Evolutionary conservation across 495 filamentous ascomycete species (phyloP).

Genomic region (Aspergillus diversus): DNA sequence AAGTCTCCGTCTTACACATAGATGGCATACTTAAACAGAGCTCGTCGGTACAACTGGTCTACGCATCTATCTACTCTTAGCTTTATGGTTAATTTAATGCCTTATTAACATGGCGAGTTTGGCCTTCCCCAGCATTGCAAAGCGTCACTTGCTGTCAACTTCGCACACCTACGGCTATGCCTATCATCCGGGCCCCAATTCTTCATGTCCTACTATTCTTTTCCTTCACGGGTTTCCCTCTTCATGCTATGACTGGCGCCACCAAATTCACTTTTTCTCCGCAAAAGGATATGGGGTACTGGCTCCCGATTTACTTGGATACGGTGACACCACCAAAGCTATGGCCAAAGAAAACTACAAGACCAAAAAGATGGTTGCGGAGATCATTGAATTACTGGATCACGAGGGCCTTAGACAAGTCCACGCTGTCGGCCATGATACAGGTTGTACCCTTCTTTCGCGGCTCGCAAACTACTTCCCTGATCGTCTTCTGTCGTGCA

Average conservation of each 20-base stretch:
- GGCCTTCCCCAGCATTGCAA: constrained; percentile 20
- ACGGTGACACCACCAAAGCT: constrained; percentile 49
- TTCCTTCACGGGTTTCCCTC: constrained; percentile 51
- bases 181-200: constrained; percentile 25
- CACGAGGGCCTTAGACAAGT: constrained; percentile 19
- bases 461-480: constrained; percentile 35
- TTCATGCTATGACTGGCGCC: constrained; percentile 48
- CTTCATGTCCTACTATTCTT: constrained; percentile 37
- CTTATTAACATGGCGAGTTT: constrained; percentile 23
- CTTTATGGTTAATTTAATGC: neutral
- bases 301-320: constrained; percentile 54
- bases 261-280: constrained; percentile 41
- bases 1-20: constrained; percentile 14
- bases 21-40: constrained; percentile 6
- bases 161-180: constrained; percentile 40
- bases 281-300: constrained; percentile 47
- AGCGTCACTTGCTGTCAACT: constrained; percentile 25
- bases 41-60: neutral
- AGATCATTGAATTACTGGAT: constrained; percentile 44
- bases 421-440: constrained; percentile 34
- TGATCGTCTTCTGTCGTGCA: constrained; percentile 25
- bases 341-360: constrained; percentile 33
- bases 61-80: neutral
- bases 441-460: constrained; percentile 34
- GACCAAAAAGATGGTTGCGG: constrained; percentile 35